phyloP scores from a whole-genome alignment of 106 monocot genomes.

The Dendrobium officinale region DNA sequence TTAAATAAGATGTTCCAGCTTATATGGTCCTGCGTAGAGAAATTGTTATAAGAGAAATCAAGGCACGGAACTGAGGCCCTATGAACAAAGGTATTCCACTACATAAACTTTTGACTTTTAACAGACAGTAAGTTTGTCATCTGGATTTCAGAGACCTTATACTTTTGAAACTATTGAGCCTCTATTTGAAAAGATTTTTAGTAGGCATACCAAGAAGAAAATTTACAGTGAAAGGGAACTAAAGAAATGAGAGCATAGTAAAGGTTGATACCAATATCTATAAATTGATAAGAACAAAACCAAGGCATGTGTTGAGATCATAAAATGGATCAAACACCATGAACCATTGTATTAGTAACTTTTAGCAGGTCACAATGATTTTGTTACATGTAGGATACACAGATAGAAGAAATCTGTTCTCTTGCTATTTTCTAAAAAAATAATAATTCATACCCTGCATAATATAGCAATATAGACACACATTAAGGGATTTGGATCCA shows the following conservation, averaged over 20 bases:
- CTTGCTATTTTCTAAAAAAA: not conserved
- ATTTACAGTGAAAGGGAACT: not conserved
- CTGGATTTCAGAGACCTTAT: not conserved
- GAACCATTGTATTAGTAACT: not conserved
- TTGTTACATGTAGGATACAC: not conserved
- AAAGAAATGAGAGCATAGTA: not conserved
- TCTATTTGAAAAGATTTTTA: not conserved
- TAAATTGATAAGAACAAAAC: slow-evolving; percentile 1
- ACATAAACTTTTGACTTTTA: not conserved
- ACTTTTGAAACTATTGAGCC: not conserved
- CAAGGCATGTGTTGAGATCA: not conserved
- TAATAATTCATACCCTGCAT: not conserved
- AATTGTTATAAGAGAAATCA: too few relatives aligned
- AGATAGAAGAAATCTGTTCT: not conserved
- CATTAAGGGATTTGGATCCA: too few relatives aligned
- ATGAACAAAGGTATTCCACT: too few relatives aligned
- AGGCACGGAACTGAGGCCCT: too few relatives aligned
- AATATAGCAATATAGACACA: not conserved
- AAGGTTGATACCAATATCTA: not conserved
- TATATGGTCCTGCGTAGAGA: too few relatives aligned
- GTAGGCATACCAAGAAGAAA: not conserved
- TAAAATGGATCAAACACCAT: not conserved
- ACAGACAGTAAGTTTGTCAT: not conserved
- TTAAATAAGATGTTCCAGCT: too few relatives aligned
- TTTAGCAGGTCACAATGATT: not conserved